Conservation (phyloP, 805 yeast genomes). For the Saccharomycopsis sp. region DNA sequence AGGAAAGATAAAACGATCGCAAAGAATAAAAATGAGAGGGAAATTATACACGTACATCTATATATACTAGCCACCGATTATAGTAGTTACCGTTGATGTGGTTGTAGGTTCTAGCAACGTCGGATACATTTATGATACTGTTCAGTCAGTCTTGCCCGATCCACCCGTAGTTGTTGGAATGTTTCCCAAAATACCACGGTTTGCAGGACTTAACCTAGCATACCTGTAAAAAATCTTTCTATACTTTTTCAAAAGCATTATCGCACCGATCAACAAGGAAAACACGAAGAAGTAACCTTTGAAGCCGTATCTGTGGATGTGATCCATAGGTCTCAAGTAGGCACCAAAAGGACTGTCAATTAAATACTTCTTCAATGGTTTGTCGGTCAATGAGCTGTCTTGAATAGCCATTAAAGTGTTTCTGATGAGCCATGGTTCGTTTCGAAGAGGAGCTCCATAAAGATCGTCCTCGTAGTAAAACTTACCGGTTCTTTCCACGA, state of each 20-base stretch:
- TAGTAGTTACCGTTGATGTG: neutral
- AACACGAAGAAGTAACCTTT: constrained; percentile 33
- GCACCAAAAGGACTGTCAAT: constrained; percentile 39
- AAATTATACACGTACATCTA: neutral
- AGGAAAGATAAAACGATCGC: no score
- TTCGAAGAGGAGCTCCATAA: constrained; percentile 32
- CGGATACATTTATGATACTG: no score
- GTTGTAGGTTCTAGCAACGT: no score
- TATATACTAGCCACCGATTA: neutral
- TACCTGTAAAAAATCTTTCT: constrained; percentile 3
- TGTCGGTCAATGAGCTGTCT: constrained; percentile 19
- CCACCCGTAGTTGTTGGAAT: constrained; percentile 9
- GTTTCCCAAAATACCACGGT: constrained; percentile 19
- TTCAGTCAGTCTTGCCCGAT: neutral
- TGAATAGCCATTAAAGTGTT: constrained; percentile 36
- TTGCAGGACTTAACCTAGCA: constrained; percentile 2
- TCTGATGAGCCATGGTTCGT: constrained; percentile 29
- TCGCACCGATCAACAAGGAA: neutral
- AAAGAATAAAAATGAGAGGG: no score
- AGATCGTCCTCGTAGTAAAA: constrained; percentile 31
- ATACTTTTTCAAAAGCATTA: constrained; percentile 7
- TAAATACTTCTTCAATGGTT: constrained; percentile 27
- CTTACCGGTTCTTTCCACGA: constrained; percentile 38
- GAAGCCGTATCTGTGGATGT: constrained; percentile 38
- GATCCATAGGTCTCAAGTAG: constrained; percentile 36